Evolutionary conservation across 345 rosid genomes (phyloP).

Genomic region (Cardamine resedifolia): DNA sequence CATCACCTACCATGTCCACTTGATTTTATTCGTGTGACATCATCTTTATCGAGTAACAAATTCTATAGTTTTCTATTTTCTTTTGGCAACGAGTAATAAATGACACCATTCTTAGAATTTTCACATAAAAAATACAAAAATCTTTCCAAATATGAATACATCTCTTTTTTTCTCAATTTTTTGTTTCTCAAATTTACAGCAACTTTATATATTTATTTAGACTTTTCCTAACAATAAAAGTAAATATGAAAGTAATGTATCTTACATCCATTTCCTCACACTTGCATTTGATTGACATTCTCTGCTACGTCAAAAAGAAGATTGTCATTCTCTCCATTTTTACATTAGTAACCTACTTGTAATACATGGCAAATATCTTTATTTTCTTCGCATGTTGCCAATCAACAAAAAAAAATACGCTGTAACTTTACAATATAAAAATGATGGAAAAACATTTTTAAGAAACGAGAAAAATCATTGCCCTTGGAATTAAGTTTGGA

Average conservation of each 20-base stretch:
- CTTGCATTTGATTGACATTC: constrained; percentile 7
- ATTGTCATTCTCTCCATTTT: not conserved
- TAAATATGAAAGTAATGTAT: not conserved
- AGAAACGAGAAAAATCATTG: not conserved
- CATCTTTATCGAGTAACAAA: not conserved
- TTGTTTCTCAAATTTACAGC: not conserved
- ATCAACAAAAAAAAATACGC: too few species aligned
- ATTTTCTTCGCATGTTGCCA: not conserved
- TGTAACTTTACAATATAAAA: not conserved
- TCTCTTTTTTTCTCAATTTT: not conserved
- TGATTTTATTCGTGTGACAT: not conserved
- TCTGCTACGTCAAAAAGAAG: too few species aligned
- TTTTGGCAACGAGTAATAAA: not conserved
- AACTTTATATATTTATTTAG: not conserved
- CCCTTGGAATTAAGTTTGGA: not conserved
- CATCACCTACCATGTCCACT: constrained; percentile 19
- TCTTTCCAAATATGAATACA: not conserved
- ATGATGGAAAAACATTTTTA: not conserved
- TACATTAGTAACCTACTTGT: not conserved
- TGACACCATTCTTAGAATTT: not conserved
- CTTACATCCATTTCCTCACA: not conserved
- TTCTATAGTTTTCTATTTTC: not conserved
- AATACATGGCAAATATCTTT: not conserved
- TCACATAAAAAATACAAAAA: not conserved
- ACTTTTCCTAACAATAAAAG: not conserved